Percentiles rank a stretch among this genome's conserved stretches.
phyloP scores from a whole-genome alignment of 2,329 filamentous ascomycete genomes.

The Coleophoma cylindrospora region DNA sequence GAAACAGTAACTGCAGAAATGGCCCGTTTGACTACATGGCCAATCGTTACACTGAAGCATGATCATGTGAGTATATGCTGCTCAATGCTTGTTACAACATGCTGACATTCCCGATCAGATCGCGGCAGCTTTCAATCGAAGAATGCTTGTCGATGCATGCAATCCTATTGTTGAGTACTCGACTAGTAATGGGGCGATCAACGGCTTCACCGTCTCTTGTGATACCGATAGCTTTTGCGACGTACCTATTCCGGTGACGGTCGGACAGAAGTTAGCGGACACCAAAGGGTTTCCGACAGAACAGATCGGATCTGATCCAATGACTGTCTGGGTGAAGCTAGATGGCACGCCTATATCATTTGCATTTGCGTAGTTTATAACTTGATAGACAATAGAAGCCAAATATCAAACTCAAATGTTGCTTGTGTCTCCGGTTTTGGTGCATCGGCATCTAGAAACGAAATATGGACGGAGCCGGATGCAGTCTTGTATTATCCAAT shows the following conservation, averaged over 20 bases:
- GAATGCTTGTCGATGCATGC: conserved; percentile 23
- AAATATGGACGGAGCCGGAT: too few species aligned
- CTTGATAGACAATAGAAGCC: too few species aligned
- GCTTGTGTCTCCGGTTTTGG: too few species aligned
- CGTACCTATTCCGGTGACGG: conserved; percentile 7
- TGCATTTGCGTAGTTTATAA: not conserved
- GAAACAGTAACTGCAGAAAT: conserved; percentile 18
- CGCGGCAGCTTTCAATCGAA: conserved; percentile 39
- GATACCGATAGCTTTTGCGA: conserved; percentile 26
- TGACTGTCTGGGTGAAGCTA: conserved; percentile 41
- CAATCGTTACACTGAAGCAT: conserved; percentile 47
- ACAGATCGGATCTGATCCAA: conserved; percentile 43
- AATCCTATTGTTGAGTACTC: conserved; percentile 10
- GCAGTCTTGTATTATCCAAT: too few species aligned
- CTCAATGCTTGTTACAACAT: not conserved
- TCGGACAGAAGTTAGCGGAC: conserved; percentile 23
- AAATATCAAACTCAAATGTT: too few species aligned
- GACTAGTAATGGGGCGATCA: conserved; percentile 1
- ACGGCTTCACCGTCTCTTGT: conserved; percentile 28
- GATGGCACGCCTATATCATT: conserved; percentile 22
- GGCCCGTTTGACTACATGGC: conserved; percentile 36
- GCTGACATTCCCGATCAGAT: not conserved
- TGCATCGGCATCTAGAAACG: too few species aligned
- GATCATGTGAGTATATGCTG: conserved; percentile 31
- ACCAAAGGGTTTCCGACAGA: conserved; percentile 4